Percentiles rank a stretch among this genome's conserved stretches.
These are phyloP conservation scores for Fusarium torulosum DNA, from an alignment of 2,329 filamentous ascomycete genomes.

Conservation along the genomic window DNA sequence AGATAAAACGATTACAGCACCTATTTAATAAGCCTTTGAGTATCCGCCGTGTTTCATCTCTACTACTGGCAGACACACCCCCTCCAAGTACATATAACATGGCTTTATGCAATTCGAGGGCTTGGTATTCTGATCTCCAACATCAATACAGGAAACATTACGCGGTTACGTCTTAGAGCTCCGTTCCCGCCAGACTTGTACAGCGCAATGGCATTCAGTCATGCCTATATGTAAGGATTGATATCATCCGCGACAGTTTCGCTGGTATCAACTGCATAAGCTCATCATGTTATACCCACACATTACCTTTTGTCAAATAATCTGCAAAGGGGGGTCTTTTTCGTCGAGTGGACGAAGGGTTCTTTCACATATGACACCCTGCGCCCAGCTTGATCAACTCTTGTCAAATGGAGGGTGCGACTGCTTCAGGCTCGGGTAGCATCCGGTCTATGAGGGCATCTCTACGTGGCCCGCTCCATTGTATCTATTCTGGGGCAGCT, in stretches of 20 bases:
- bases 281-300: slow-evolving; percentile 52
- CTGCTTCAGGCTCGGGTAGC: slow-evolving; percentile 68
- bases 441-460: slow-evolving; percentile 64
- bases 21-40: background rate
- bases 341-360: slow-evolving; percentile 52
- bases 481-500: slow-evolving; percentile 70
- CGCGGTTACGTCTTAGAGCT: background rate
- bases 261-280: too few relatives aligned
- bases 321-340: slow-evolving; percentile 54
- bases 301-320: slow-evolving; percentile 53
- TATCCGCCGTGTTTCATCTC: background rate
- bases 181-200: background rate
- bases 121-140: slow-evolving; percentile 7
- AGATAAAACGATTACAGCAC: slow-evolving; percentile 6
- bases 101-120: slow-evolving; percentile 8
- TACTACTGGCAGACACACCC: background rate
- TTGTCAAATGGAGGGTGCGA: slow-evolving; percentile 67
- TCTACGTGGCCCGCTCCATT: slow-evolving; percentile 66
- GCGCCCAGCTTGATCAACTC: slow-evolving; percentile 65
- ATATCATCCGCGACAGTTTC: background rate
- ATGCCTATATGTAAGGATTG: background rate
- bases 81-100: background rate
- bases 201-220: background rate
- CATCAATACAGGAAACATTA: background rate
- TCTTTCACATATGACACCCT: slow-evolving; percentile 56